These are phyloP conservation scores for Lachancea nothofagi DNA, from an alignment of 805 yeast species.

Conservation along the genomic window DNA sequence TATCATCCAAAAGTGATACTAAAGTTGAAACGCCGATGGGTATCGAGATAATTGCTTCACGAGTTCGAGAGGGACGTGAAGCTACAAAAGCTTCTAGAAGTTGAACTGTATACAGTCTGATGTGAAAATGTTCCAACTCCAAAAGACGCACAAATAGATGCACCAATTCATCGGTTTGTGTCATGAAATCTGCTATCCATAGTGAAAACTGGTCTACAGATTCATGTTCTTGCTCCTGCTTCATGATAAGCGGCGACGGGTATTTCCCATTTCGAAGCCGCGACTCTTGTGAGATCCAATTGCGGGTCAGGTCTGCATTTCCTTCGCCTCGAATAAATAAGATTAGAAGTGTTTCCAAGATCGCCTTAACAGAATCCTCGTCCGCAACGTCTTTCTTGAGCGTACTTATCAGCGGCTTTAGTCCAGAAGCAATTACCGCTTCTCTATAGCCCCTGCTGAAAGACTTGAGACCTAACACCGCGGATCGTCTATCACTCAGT, in stretches of 20 bases:
- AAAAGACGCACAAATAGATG: conserved; percentile 44
- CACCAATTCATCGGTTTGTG: conserved; percentile 45
- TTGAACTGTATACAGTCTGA: conserved; percentile 75
- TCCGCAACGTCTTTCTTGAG: conserved; percentile 64
- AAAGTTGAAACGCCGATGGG: conserved; percentile 78
- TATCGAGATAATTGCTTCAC: conserved; percentile 62
- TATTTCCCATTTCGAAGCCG: conserved; percentile 71
- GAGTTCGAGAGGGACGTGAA: conserved; percentile 66
- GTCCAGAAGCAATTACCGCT: conserved; percentile 80
- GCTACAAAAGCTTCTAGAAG: conserved; percentile 76
- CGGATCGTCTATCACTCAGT: conserved; percentile 83
- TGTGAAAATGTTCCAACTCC: conserved; percentile 65
- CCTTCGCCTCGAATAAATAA: conserved; percentile 68
- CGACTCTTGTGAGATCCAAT: conserved; percentile 71
- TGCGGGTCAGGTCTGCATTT: conserved; percentile 56
- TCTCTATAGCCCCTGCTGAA: conserved; percentile 87
- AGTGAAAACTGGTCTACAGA: conserved; percentile 77
- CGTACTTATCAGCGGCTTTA: conserved; percentile 64
- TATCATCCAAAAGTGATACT: conserved; percentile 55
- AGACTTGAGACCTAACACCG: conserved; percentile 81
- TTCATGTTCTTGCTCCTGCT: conserved; percentile 36
- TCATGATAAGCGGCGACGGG: conserved; percentile 63
- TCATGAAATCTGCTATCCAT: conserved; percentile 93
- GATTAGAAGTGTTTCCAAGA: conserved; percentile 78
- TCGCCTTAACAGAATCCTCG: conserved; percentile 65